Evolutionary conservation across 1,139 yeast species (phyloP).

Genomic region (Pichia sp.): DNA sequence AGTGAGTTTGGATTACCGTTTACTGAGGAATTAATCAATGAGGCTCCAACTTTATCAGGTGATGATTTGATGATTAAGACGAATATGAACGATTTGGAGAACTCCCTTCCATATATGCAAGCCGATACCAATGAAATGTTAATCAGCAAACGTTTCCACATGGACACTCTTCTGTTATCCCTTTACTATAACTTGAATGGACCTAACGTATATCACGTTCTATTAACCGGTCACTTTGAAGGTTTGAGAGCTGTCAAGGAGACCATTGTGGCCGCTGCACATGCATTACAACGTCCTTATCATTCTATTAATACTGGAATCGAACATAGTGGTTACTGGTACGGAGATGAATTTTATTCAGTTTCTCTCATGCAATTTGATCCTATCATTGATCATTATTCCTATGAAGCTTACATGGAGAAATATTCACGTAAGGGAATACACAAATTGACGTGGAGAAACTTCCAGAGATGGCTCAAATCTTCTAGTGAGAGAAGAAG

Average conservation of each 20-base stretch:
- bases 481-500: constrained; percentile 21
- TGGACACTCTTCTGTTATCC: constrained; percentile 44
- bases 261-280: constrained; percentile 59
- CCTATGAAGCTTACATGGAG: constrained; percentile 29
- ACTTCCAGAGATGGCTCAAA: constrained; percentile 16
- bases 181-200: constrained; percentile 57
- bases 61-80: constrained; percentile 12
- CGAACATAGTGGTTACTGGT: constrained; percentile 26
- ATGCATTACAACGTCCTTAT: constrained; percentile 40
- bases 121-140: constrained; percentile 56
- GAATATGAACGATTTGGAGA: constrained; percentile 46
- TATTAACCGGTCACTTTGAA: constrained; percentile 21
- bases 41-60: constrained; percentile 6
- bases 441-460: constrained; percentile 13
- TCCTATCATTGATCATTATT: constrained; percentile 38
- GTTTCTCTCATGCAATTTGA: constrained; percentile 48
- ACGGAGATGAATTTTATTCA: constrained; percentile 30
- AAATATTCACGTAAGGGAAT: constrained; percentile 17
- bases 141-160: constrained; percentile 46
- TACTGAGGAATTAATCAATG: constrained; percentile 14
- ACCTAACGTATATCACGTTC: constrained; percentile 49
- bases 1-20: constrained; percentile 26
- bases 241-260: constrained; percentile 53
- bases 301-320: constrained; percentile 38
- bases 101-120: constrained; percentile 54